These are phyloP conservation scores for Porogramme epimiltina DNA, from an alignment of 1,284 basidiomycete genomes.

Conservation along the genomic window DNA sequence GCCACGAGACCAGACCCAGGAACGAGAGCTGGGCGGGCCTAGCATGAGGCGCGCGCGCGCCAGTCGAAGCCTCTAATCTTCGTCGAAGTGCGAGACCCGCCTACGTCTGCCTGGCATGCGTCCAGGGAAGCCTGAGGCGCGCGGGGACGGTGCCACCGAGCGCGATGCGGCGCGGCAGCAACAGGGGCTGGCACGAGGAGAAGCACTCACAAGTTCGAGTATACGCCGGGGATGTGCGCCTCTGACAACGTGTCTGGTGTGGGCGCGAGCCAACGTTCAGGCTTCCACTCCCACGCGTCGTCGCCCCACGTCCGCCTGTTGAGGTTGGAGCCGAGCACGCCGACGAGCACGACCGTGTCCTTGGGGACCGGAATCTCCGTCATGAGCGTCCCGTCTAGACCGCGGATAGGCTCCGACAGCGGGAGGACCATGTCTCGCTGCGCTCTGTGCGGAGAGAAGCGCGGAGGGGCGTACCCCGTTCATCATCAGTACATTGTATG, in stretches of 20 bases:
- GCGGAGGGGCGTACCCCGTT: neutral
- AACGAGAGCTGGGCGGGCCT: neutral
- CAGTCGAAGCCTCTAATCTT: too few species aligned
- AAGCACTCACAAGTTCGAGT: conserved; percentile 28
- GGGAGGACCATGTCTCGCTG: conserved; percentile 28
- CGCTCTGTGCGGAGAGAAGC: conserved; percentile 22
- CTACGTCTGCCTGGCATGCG: too few species aligned
- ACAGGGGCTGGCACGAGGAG: neutral
- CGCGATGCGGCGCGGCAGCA: neutral
- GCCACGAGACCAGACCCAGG: neutral
- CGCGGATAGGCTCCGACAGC: conserved; percentile 26
- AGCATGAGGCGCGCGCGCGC: too few species aligned
- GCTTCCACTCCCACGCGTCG: conserved; percentile 33
- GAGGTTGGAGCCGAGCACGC: conserved; percentile 29
- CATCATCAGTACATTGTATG: neutral
- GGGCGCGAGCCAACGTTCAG: conserved; percentile 32
- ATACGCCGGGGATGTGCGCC: conserved; percentile 29
- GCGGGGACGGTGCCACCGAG: neutral
- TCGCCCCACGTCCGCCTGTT: conserved; percentile 33
- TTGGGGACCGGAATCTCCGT: conserved; percentile 43
- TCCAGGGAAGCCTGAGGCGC: too few species aligned
- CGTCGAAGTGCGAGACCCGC: too few species aligned
- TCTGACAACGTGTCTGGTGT: conserved; percentile 20
- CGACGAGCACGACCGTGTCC: conserved; percentile 36
- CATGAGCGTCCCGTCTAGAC: conserved; percentile 35